Conservation (phyloP, 495 filamentous ascomycete species). For the Chaetomium tenue region DNA sequence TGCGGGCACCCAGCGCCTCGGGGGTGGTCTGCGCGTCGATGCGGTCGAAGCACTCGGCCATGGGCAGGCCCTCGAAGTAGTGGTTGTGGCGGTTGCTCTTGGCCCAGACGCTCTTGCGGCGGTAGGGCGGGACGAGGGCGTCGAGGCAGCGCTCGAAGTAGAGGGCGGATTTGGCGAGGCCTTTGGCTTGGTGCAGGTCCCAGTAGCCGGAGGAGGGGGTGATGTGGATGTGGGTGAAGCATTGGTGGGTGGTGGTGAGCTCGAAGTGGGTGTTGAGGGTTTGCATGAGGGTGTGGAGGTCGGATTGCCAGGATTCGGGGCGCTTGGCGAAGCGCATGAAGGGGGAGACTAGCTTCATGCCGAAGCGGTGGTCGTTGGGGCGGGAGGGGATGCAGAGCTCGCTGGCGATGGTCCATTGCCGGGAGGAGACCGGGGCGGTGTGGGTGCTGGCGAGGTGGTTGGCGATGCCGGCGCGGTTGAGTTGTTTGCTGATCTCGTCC, state of each 20-base stretch:
- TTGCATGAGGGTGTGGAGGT: conserved; percentile 23
- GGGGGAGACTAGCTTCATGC: conserved; percentile 34
- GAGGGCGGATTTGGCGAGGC: conserved; percentile 29
- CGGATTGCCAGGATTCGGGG: conserved; percentile 24
- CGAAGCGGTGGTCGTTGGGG: conserved; percentile 29
- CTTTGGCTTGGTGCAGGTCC: conserved; percentile 26
- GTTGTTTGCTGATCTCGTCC: conserved; percentile 28
- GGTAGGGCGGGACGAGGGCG: conserved; percentile 32
- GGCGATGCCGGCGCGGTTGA: conserved; percentile 22
- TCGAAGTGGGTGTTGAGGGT: conserved; percentile 33
- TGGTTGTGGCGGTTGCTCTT: conserved; percentile 36
- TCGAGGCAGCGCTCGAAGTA: conserved; percentile 39
- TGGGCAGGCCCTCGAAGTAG: conserved; percentile 20
- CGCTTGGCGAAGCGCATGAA: conserved; percentile 28
- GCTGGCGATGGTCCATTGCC: conserved; percentile 29
- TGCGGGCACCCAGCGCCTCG: conserved; percentile 21
- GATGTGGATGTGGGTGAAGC: conserved; percentile 34
- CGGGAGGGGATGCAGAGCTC: conserved; percentile 27
- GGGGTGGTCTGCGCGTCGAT: conserved; percentile 18
- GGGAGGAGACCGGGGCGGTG: conserved; percentile 14
- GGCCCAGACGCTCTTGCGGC: conserved; percentile 29
- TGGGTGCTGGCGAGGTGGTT: conserved; percentile 21
- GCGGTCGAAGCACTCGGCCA: conserved; percentile 22
- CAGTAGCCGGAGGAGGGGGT: conserved; percentile 28
- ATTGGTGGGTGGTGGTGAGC: conserved; percentile 30